Base-by-base conservation (phyloP, 345 rosid genomes). In the Gossypium raimondii region DNA sequence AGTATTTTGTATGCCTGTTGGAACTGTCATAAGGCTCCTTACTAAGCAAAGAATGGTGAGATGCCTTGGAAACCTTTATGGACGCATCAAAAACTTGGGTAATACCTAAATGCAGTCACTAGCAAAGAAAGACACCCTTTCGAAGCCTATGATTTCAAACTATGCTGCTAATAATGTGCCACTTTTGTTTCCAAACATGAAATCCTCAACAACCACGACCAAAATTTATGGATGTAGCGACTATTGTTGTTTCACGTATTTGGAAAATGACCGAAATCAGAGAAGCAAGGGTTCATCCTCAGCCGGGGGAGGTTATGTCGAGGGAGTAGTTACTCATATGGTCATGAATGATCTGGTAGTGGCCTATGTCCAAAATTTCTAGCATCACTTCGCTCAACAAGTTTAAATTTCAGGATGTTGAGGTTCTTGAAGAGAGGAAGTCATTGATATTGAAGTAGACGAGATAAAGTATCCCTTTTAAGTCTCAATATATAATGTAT, bases 331-430 rank as follows among this genome's bases (percentile, higher is more conserved):
- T 3, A 77, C 81, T 0, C 80, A 80, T 44, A 77, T 80, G 84
- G 77, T 82, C 48, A 84, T 63, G 79, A 86, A 79, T 58, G 77
- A 79, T 71, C 73, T 86, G 22, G 44, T 6, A 5, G 75, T 82
- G 53, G 34, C 84, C 84, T 0, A 70, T 82, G 82, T 80, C 84
- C 1, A 75, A 79, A 27, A 68, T 66, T 11, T 75, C 84, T 0
- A 53, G 71, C 38, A 70, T 76, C 2, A 43, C 81, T 52, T 45
- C 78, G 45, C 58, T 84, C 2, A 67, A 58, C 16, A 74, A 78
- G 59, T 76, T 82, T 59, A 72, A 76, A 27, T 16, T 77, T 1
- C 43, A 57, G 64, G 79, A 81, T 7, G 44, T 78, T 11, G 63
- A 74, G 7, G 25, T n/a, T 2, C 41, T 79, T 0, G 60, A 75